Evolutionary conservation across 2,329 filamentous ascomycete genomes (phyloP).

Genomic region (Ceratocystiopsis sp.): DNA sequence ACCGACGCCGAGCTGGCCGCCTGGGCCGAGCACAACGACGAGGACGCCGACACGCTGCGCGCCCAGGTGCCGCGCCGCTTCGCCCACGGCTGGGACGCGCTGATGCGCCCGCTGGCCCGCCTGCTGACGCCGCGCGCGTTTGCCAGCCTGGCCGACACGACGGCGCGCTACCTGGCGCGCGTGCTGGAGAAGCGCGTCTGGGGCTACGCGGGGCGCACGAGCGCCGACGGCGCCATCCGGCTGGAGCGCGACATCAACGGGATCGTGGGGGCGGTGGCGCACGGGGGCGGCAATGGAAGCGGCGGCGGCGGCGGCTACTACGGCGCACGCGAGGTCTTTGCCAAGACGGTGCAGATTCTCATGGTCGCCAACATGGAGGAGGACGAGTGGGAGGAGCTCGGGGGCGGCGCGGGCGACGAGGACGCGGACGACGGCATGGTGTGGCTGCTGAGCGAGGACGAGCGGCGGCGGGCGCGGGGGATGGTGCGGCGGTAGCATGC

Average conservation of each 20-base stretch:
- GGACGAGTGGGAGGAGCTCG: conserved; percentile 77
- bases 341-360: conserved; percentile 60
- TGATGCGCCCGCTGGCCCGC: conserved; percentile 71
- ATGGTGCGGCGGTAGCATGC: conserved; percentile 31
- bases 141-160: conserved; percentile 55
- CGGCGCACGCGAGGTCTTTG: conserved; percentile 59
- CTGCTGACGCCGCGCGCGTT: conserved; percentile 68
- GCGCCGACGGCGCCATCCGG: conserved; percentile 61
- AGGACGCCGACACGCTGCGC: conserved; percentile 29
- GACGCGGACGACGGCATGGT: conserved; percentile 43
- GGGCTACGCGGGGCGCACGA: conserved; percentile 62
- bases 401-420: conserved; percentile 22
- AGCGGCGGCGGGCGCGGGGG: conserved; percentile 53
- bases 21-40: conserved; percentile 33
- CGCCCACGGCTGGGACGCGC: conserved; percentile 65
- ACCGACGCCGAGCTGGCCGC: conserved; percentile 44
- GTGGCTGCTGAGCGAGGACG: conserved; percentile 57
- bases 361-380: conserved; percentile 90
- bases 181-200: conserved; percentile 79
- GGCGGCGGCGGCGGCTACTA: conserved; percentile 53
- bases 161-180: conserved; percentile 56
- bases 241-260: conserved; percentile 72
- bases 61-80: conserved; percentile 66
- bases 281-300: conserved; percentile 50
- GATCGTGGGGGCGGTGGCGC: conserved; percentile 50